Conservation (phyloP, 208 protist species). For the Naegleria gruberi region DNA sequence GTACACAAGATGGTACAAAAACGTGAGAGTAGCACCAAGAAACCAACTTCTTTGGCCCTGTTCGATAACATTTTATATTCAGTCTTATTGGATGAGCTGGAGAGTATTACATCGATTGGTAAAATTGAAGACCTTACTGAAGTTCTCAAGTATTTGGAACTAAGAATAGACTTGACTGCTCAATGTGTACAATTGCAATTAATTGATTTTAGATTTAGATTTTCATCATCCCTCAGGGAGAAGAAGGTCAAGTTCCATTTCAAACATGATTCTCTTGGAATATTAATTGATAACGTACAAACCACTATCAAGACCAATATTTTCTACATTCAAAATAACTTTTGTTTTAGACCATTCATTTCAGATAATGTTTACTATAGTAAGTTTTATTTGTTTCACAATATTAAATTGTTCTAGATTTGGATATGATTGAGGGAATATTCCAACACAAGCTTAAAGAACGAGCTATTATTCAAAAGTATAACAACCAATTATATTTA, state of each 20-base stretch:
- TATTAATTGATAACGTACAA: too few relatives aligned
- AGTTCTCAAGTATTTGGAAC: not conserved
- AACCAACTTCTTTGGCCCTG: not conserved
- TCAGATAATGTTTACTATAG: too few relatives aligned
- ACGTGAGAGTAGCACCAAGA: not conserved
- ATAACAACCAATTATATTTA: too few relatives aligned
- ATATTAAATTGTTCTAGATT: too few relatives aligned
- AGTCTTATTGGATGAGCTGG: not conserved
- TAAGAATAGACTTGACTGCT: not conserved
- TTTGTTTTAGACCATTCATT: too few relatives aligned
- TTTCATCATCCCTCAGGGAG: not conserved
- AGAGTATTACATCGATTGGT: not conserved
- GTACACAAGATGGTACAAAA: not conserved
- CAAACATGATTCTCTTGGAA: too few relatives aligned
- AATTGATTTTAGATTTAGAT: conserved; percentile 11
- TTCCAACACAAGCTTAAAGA: too few relatives aligned
- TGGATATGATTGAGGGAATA: too few relatives aligned
- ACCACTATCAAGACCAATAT: too few relatives aligned
- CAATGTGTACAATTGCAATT: not conserved
- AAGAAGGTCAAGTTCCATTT: not conserved
- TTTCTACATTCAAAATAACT: too few relatives aligned
- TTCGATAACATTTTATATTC: not conserved
- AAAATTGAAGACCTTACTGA: not conserved
- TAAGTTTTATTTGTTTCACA: too few relatives aligned
- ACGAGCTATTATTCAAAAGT: too few relatives aligned